phyloP scores from a whole-genome alignment of 106 monocot species.

The Allium sativum region DNA sequence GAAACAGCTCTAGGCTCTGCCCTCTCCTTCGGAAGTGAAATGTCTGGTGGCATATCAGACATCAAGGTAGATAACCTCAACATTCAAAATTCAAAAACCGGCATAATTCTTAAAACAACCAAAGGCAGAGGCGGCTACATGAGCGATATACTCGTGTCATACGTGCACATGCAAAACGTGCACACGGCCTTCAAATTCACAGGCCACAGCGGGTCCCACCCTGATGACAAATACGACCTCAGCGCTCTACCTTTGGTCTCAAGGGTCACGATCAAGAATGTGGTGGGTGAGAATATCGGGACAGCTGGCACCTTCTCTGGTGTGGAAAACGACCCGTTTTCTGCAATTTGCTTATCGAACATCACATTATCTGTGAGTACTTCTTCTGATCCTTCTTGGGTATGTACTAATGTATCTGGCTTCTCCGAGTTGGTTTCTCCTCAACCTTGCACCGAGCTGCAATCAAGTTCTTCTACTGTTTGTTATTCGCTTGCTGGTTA shows the following conservation, averaged over 20 bases:
- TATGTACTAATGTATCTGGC: conserved; percentile 64
- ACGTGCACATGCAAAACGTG: conserved; percentile 47
- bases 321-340: conserved; percentile 48
- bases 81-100: conserved; percentile 39
- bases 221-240: conserved; percentile 45
- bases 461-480: conserved; percentile 27
- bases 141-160: conserved; percentile 41
- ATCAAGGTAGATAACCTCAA: conserved; percentile 29
- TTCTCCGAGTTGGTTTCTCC: conserved; percentile 59
- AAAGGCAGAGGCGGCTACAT: conserved; percentile 69
- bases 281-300: conserved; percentile 38
- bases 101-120: conserved; percentile 57
- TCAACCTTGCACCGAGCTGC: conserved; percentile 53
- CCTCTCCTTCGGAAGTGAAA: conserved; percentile 80
- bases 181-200: conserved; percentile 46
- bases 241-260: conserved; percentile 41
- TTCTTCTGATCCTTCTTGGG: conserved; percentile 34
- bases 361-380: conserved; percentile 23
- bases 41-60: conserved; percentile 83
- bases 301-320: conserved; percentile 55
- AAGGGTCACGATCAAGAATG: conserved; percentile 50
- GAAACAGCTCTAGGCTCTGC: conserved; percentile 45
- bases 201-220: conserved; percentile 47
- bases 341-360: conserved; percentile 61
- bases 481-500: conserved; percentile 43